Evolutionary conservation across 2,329 filamentous ascomycete species (phyloP).

Genomic region (Cladophialophora immunda): DNA sequence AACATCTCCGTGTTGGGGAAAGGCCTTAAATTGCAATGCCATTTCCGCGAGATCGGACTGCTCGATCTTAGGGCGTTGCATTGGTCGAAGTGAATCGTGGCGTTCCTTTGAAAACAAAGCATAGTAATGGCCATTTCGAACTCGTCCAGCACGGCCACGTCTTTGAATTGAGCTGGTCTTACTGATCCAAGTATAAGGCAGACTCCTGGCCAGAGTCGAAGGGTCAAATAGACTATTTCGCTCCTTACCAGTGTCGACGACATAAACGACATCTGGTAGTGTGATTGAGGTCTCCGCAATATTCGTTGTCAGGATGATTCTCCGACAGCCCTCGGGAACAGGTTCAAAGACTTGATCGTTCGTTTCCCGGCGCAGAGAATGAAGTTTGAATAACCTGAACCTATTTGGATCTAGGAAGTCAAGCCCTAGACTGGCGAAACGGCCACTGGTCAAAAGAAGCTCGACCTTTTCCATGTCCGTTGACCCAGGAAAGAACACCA

Average conservation of each 20-base stretch:
- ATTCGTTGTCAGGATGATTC: slow-evolving; percentile 95
- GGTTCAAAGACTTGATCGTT: slow-evolving; percentile 55
- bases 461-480: slow-evolving; percentile 83
- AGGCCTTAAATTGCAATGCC: slow-evolving; percentile 94
- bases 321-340: slow-evolving; percentile 70
- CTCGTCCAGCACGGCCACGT: slow-evolving; percentile 90
- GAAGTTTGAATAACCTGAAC: slow-evolving; percentile 57
- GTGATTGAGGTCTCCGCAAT: slow-evolving; percentile 99
- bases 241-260: slow-evolving; percentile 91
- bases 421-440: slow-evolving; percentile 45
- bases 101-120: slow-evolving; percentile 91
- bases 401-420: slow-evolving; percentile 51
- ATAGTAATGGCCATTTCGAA: slow-evolving; percentile 93
- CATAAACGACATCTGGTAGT: slow-evolving; percentile 95
- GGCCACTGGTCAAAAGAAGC: slow-evolving; percentile 44
- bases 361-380: slow-evolving; percentile 56
- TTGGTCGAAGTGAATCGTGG: slow-evolving; percentile 77
- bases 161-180: slow-evolving; percentile 96
- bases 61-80: slow-evolving; percentile 95
- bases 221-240: slow-evolving; percentile 32
- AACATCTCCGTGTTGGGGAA: slow-evolving; percentile 18
- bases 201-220: slow-evolving; percentile 18
- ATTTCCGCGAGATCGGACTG: slow-evolving; percentile 92
- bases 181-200: slow-evolving; percentile 36
- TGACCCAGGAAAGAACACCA: slow-evolving; percentile 93